phyloP scores from a whole-genome alignment of 306 rosid genomes.

The Citrullus mucosospermus region DNA sequence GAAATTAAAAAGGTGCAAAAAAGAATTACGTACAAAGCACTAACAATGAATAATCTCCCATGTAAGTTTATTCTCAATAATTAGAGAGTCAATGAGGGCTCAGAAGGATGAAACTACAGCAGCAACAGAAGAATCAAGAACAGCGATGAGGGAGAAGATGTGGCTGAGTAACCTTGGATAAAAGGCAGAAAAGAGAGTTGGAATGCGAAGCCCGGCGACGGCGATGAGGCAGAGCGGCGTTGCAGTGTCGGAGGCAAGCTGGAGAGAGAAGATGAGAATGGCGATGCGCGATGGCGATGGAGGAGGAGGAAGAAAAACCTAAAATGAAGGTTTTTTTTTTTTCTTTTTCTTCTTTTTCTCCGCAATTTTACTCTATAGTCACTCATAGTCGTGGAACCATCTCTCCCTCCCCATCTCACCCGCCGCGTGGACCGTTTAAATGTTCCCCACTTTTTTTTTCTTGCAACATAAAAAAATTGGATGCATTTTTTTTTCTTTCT shows the following conservation, averaged over 20 bases:
- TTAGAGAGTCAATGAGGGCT: not conserved
- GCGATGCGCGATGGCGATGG: not conserved
- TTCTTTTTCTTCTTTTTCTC: too few species aligned
- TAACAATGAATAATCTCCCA: not conserved
- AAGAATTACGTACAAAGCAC: not conserved
- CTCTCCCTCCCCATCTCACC: not conserved
- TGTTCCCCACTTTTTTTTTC: not conserved
- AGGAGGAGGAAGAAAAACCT: not conserved
- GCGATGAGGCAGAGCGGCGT: not conserved
- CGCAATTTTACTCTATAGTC: not conserved
- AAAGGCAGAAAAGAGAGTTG: not conserved
- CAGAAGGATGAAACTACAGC: not conserved
- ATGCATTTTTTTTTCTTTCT: too few species aligned
- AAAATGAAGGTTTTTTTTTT: not conserved
- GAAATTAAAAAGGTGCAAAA: too few species aligned
- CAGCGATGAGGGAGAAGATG: not conserved
- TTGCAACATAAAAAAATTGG: too few species aligned
- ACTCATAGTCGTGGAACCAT: not conserved
- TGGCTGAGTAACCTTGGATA: not conserved
- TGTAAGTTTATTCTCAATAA: not conserved
- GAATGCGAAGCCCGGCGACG: not conserved
- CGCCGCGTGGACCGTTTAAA: constrained; percentile 1
- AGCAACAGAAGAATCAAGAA: not conserved
- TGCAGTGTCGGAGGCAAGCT: not conserved
- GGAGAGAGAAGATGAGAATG: not conserved